These are phyloP conservation scores for Ensete ventricosum DNA, from an alignment of 176 grass and related monocot genomes.

Conservation along the genomic window DNA sequence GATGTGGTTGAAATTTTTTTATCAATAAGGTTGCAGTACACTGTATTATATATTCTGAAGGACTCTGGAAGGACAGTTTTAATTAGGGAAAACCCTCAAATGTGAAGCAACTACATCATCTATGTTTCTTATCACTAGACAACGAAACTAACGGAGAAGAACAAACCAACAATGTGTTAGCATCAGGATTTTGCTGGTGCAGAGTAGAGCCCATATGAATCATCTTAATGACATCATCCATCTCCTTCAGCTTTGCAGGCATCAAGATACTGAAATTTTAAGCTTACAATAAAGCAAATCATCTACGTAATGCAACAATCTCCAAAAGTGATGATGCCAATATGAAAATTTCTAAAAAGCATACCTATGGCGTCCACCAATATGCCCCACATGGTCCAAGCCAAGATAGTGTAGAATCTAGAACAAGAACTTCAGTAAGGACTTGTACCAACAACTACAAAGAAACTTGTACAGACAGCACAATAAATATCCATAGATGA, in stretches of 20 bases:
- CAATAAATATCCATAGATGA: background rate
- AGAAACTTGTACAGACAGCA: background rate
- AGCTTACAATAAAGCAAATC: constrained; percentile 12
- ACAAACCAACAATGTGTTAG: constrained; percentile 64
- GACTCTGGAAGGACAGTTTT: background rate
- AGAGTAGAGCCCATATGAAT: constrained; percentile 39
- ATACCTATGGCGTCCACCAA: constrained; percentile 68
- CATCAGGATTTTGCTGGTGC: constrained; percentile 33
- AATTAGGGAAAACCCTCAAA: background rate
- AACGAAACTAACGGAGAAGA: constrained; percentile 1
- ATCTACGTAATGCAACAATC: background rate
- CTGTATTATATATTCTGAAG: too few relatives aligned
- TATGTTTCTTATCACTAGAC: background rate
- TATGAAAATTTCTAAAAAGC: constrained; percentile 5
- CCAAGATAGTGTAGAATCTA: constrained; percentile 93
- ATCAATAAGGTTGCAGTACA: too few relatives aligned
- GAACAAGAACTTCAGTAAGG: constrained; percentile 17
- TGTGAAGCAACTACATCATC: background rate
- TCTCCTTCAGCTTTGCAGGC: constrained; percentile 86
- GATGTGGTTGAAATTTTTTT: too few relatives aligned
- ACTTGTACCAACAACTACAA: background rate
- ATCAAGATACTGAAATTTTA: constrained; percentile 57
- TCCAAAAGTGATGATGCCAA: background rate
- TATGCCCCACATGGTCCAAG: constrained; percentile 94
- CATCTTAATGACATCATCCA: constrained; percentile 83